Base-by-base conservation (phyloP, 495 filamentous ascomycete genomes). In the Annulohypoxylon nitens region DNA sequence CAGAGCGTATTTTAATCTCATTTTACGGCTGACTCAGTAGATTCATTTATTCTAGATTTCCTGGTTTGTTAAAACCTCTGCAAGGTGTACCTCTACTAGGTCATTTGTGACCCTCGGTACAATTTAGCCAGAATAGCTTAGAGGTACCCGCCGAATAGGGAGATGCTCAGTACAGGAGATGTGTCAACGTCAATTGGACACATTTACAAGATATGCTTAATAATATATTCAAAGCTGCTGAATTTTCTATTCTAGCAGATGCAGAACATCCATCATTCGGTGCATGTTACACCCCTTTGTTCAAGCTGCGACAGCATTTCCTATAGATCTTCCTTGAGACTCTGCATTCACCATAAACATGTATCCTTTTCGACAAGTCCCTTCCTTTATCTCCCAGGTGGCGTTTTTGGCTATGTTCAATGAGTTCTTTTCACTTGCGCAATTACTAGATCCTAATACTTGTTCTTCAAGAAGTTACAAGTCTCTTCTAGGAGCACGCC, bases 101-200 rank as follows among this genome's bases (percentile, higher is more conserved):
- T 10, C 10, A 36, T 36, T 10, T 10, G 10, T 36, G 34, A 10
- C 20, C 34, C 6, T 67, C 16, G 12, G 23, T 43, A 30, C 25
- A 36, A 74, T 74, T 74, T 74, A 74, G 62, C 71, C 71, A 62
- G 65, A 58, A 66, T 37, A 23, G 41, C 50, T 18, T 7, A 11
- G 10, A 23, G 10, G 14, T n/a, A 11, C 20, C 20, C 20, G 20
- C 20, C 20, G 20, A 23, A 23, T 23, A 23, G 20, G 20, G 30
- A 12, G 51, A 26, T 16, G 16, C 37, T 36, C 47, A 59, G 18
- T 39, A 41, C 9, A 9, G 18, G 20, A 9, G 3, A 37, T n/a
- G 8, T 20, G 33, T 30, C 55, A 30, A 59, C 6, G 10, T 20
- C 51, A 70, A 70, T 61, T 74, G 71, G 50, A 67, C 71, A 74